Evolutionary conservation across 2,329 filamentous ascomycete genomes (phyloP), one percentile per base, ranked within the genome.

Genomic region (Apiospora koreana): DNA sequence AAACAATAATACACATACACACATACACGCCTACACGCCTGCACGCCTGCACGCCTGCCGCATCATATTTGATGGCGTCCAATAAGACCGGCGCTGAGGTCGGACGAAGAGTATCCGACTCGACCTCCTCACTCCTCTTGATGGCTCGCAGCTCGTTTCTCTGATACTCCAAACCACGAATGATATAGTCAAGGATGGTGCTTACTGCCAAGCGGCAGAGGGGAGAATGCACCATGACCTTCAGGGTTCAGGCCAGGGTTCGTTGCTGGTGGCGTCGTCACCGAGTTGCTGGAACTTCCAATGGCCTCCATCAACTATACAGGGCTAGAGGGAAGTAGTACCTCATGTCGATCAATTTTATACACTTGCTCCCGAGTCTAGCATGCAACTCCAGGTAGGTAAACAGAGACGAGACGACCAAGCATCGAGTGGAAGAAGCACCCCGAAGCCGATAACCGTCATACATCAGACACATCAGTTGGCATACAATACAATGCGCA

Each of bases 151-250:
- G 50, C 50, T 58, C 50, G 28, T n/a, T 21, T 31, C 50, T 58
- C 21, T 21, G 28, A 35, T 58, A 35, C 16, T 28, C 50, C 50
- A 35, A 35, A 8, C 28, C 28, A 28, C 28, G 50, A 58, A n/a
- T 21, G 31, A 62, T 38, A 14, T 62, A 62, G 54, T 23, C 18
- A 21, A 38, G 54, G 31, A 62, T 62, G 28, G 54, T 38, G 54
- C 54, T 62, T 62, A 62, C 54, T 62, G 31, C 54, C 54, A 62
- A 62, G 54, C 31, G 35, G 54, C 21, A 62, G 28, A 62, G 54
- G 50, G 50, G 16, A 5, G 16, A 31, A 28, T 14, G 28, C 14
- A 8, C 48, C 3, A 16, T n/a, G 14, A 31, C 48, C 48, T 25
- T 14, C 42, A 46, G 43, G 43, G 43, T n/a, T n/a, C 21, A 31